Evolutionary conservation across 306 rosid genomes (phyloP).

Genomic region (Prunus mongolica): DNA sequence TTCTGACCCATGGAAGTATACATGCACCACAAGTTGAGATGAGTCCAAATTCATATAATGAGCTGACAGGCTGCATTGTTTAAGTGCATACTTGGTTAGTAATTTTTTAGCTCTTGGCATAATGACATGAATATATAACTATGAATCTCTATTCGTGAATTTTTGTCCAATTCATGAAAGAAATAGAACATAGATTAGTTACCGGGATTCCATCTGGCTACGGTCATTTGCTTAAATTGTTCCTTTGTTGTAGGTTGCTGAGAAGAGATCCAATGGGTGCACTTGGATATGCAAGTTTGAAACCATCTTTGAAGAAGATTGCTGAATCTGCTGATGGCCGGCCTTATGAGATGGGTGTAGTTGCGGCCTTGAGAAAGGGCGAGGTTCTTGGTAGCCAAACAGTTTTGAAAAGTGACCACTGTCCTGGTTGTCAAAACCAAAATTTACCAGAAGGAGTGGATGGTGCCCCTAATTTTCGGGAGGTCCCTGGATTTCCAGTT

Average conservation of each 20-base stretch:
- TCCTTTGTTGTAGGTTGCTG: slow-evolving; percentile 53
- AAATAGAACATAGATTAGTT: neutral
- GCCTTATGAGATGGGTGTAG: slow-evolving; percentile 82
- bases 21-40: too few species aligned
- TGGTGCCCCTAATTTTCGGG: slow-evolving; percentile 91
- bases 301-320: slow-evolving; percentile 65
- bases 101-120: too few species aligned
- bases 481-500: slow-evolving; percentile 90
- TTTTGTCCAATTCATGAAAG: neutral
- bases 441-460: slow-evolving; percentile 73
- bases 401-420: slow-evolving; percentile 84
- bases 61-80: too few species aligned
- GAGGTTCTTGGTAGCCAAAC: slow-evolving; percentile 95
- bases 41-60: too few species aligned
- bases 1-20: too few species aligned
- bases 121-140: neutral
- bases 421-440: slow-evolving; percentile 79
- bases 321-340: slow-evolving; percentile 71
- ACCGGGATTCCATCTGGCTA: slow-evolving; percentile 7
- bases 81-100: too few species aligned
- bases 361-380: slow-evolving; percentile 83
- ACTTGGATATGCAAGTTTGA: slow-evolving; percentile 71
- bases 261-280: slow-evolving; percentile 98
- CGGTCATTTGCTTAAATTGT: slow-evolving; percentile 13
- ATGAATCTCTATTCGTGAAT: neutral